Conservation (phyloP, 2,329 filamentous ascomycete genomes). For the Emergomyces orientalis region DNA sequence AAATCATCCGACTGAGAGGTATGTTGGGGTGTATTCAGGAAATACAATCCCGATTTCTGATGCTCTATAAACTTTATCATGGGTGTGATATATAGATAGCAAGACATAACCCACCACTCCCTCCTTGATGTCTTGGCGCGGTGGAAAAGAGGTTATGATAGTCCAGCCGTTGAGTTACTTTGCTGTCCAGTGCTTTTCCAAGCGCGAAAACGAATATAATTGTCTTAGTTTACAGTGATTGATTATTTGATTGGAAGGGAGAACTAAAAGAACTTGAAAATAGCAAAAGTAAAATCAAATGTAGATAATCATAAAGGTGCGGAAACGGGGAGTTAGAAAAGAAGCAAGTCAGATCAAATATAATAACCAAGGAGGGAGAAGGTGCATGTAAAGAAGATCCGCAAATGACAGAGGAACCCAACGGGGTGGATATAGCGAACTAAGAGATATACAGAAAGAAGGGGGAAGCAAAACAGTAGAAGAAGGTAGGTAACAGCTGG, state of each 20-base stretch:
- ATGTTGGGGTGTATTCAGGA: too few relatives aligned
- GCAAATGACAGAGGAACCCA: neutral
- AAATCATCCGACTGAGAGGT: neutral
- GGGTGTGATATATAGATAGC: neutral
- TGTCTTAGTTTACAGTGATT: neutral
- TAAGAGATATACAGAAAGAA: too few relatives aligned
- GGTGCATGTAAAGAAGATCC: neutral
- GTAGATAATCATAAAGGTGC: neutral
- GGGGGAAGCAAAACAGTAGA: neutral
- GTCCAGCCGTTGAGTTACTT: neutral
- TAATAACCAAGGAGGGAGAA: neutral
- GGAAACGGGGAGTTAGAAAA: neutral
- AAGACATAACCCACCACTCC: neutral
- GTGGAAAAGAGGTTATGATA: neutral
- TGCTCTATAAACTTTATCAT: too few relatives aligned
- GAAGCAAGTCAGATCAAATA: neutral
- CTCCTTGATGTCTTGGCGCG: neutral
- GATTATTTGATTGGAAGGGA: neutral
- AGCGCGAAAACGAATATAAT: neutral
- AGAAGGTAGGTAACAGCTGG: neutral
- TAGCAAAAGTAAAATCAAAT: neutral
- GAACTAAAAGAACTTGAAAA: neutral
- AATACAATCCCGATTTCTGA: too few relatives aligned
- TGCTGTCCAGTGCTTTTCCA: neutral
- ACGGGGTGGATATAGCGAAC: neutral